Base-by-base conservation (phyloP, 2,329 filamentous ascomycete species). In the Trichoderma brevicompactum region DNA sequence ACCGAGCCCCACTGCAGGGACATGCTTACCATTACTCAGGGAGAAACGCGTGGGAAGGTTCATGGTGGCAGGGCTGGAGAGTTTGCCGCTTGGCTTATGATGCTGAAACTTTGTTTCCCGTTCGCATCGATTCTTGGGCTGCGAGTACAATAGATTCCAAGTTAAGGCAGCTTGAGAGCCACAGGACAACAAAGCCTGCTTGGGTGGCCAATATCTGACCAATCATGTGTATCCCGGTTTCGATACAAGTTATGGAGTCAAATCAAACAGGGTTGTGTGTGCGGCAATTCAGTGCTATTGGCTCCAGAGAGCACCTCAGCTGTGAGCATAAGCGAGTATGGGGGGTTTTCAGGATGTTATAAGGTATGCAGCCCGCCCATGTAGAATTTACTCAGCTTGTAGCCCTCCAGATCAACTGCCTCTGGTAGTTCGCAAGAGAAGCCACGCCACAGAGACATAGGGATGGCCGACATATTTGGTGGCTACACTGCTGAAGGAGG, bases 1-100 rank as follows among this genome's bases (percentile, higher is more conserved):
- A 10, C 58, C 46, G 15, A 61, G 58, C 2, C 46, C 58, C 23
- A 61, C 48, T 2, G 36, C 36, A 17, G 58, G 58, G 10, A 61
- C 19, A 43, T 10, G 19, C 10, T 43, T 1, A 34, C 58, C 46
- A 52, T 41, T 61, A 10, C 15, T 61, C 3, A 61, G 58, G 15
- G 34, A 7, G 10, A 50, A 50, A 7, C 7, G 5, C 5, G 28
- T 28, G 15, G 58, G 46, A 5, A 41, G 19, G 7, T 43, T 19
- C 58, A 61, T 60, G 3, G 56, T 2, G 17, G 9, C 38, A 32
- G 34, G 1, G 44, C 7, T 23, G 17, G 15, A 40, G 56, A 17
- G 2, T 2, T 50, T 36, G 15, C 3, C 5, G 34, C 8, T 48
- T 50, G 34, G 32, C 36, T 41, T 12, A 5, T 12, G 36, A 36